Base-by-base conservation (phyloP, 345 rosid species). In the Trapa incisa region DNA sequence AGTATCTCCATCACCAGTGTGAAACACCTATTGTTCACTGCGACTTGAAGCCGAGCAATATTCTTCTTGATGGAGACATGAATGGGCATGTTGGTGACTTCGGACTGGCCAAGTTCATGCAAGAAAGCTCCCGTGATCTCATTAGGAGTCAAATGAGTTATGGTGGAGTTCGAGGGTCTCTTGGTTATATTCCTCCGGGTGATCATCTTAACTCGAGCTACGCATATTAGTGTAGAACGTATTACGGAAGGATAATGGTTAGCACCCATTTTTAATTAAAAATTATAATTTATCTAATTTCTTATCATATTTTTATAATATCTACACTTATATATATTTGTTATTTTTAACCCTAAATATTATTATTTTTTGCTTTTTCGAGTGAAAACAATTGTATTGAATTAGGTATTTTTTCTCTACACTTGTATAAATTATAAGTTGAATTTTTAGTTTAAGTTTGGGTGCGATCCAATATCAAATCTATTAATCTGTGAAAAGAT, bases 131-230 rank as follows among this genome's bases (percentile, higher is more conserved):
- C 2, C 57, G n/a, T 14, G 54, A 66, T 9, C 36, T 61, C 6
- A 73, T 74, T n/a, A 8, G 16, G 9, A 52, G 33, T 57, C 65
- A 72, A 48, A 67, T 68, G 45, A 82, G 79, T 65, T 82, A 84
- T 22, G 53, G 63, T 0, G 73, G 83, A n/a, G 69, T 78, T 4
- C 76, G 66, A 74, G 88, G 86, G 45, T 74, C 86, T 48, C 69
- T 81, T 37, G 84, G 84, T 11, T 84, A 78, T 56, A 68, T 78
- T 1, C 76, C 86, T 60, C 87, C 89, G 71, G 85, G 82, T 85
- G 67, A 43, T 12, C 10, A 1, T 4, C n/a, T 9, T 37, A 3
- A 53, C n/a, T 53, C 32, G 0, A 53, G 58, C 3, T n/a, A 8
- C 3, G 29, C 29, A 22, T 22, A 22, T 22, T 22, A 22, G 29